phyloP scores from a whole-genome alignment of 305 asterid species.

The Fraxinus platypoda region DNA sequence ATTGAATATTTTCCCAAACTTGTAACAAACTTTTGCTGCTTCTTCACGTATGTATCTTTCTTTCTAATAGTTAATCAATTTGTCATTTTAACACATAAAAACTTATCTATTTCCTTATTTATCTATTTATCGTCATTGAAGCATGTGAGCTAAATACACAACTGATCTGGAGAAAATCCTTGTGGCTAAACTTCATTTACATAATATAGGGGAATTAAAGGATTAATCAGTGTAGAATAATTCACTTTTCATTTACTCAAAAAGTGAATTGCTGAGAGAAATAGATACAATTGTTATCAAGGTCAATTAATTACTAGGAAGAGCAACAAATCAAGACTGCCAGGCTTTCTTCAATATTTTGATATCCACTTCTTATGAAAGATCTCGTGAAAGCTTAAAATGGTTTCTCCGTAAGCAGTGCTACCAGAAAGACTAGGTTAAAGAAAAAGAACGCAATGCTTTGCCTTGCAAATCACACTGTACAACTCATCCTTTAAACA shows the following conservation, averaged over 20 bases:
- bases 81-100: not conserved
- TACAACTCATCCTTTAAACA: not conserved
- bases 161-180: not conserved
- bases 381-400: not conserved
- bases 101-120: not conserved
- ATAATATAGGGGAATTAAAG: not conserved
- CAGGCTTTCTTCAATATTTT: not conserved
- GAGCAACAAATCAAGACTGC: not conserved
- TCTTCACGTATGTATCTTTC: not conserved
- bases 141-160: not conserved
- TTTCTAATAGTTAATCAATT: not conserved
- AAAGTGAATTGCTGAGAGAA: not conserved
- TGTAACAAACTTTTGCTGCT: not conserved
- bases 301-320: not conserved
- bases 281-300: not conserved
- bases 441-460: not conserved
- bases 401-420: not conserved
- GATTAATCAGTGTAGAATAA: not conserved
- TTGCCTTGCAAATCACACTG: not conserved
- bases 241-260: not conserved
- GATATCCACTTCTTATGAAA: not conserved
- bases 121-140: not conserved
- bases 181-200: not conserved
- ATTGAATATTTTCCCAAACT: not conserved
- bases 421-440: not conserved